Base-by-base conservation (phyloP, 129 eudicot species). In the Helichrysum umbraculigerum region DNA sequence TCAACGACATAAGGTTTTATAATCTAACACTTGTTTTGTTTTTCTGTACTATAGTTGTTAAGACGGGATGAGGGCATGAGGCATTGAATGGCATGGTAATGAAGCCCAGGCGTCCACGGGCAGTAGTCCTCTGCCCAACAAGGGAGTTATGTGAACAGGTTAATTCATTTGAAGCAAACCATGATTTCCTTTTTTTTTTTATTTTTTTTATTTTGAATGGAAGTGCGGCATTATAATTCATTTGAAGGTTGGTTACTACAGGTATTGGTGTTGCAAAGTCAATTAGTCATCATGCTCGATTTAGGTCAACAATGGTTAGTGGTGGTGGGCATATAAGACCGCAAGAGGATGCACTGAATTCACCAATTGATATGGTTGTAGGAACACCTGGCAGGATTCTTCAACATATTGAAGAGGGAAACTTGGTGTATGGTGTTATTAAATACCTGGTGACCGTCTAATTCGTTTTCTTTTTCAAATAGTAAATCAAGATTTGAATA, bases 81-180 rank as follows among this genome's bases (percentile, higher is more conserved):
- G 90, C 71, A 20, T 68, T 79, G 52, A 83, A 85, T 29, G 98
- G 98, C 68, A 94, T 87, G 84, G 80, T 85, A 70, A 91, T 94
- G 93, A 94, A 84, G 88, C 97, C 98, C 34, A 86, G 92, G 66
- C 97, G 96, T 80, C 97, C 96, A 66, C 87, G 98, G 63, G 98
- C 98, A 37, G 81, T 91, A 61, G 86, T 91, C 61, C 82, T 94
- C 5, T 94, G 96, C 89, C 98, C 98, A 21, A 94, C 98, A 19
- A 86, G 93, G 83, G 98, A 94, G 86, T 88, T 94, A 47, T 91
- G 91, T 70, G 97, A 94, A 76, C 98, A 94, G 97, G 98, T 91
- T 70, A 28, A 32, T 32, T 32, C 34, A 32, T 32, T 32, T 32
- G 34, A 32, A 32, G 34, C 34, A 32, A 32, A 32, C 34, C 34